Evolutionary conservation across 1,284 basidiomycete species (phyloP).

Genomic region (Fomitopsis pinicola): DNA sequence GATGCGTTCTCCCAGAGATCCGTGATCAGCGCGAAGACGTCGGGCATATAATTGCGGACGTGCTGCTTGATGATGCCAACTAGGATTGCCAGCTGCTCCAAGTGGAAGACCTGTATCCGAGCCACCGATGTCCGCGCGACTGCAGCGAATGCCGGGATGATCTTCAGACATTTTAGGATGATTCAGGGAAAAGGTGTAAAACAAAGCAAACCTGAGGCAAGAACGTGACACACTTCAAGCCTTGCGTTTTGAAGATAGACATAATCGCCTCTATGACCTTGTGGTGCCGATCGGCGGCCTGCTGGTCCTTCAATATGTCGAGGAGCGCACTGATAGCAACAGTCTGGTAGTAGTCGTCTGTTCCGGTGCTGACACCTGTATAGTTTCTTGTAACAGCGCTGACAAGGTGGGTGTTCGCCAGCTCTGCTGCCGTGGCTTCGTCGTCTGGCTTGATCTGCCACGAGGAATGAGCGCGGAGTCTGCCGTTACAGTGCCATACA

Average conservation of each 20-base stretch:
- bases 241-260: conserved; percentile 99
- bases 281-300: conserved; percentile 83
- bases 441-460: conserved; percentile 70
- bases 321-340: conserved; percentile 92
- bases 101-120: conserved; percentile 88
- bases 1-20: conserved; percentile 88
- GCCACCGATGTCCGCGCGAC: conserved; percentile 86
- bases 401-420: conserved; percentile 50
- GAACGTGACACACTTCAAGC: conserved; percentile 94
- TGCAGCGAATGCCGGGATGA: conserved; percentile 92
- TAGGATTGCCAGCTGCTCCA: conserved; percentile 95
- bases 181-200: background rate
- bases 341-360: conserved; percentile 97
- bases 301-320: conserved; percentile 85
- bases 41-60: conserved; percentile 86
- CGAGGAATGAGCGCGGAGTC: background rate
- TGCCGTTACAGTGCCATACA: background rate
- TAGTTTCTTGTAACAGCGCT: conserved; percentile 38
- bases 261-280: conserved; percentile 98
- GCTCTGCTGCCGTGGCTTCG: conserved; percentile 65
- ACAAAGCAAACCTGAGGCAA: conserved; percentile 73
- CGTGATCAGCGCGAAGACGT: conserved; percentile 79
- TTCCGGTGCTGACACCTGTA: conserved; percentile 42
- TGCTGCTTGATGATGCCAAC: conserved; percentile 98
- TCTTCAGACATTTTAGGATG: conserved; percentile 44